phyloP scores from a whole-genome alignment of 345 rosid genomes.

The Mallotus nudiflorus region DNA sequence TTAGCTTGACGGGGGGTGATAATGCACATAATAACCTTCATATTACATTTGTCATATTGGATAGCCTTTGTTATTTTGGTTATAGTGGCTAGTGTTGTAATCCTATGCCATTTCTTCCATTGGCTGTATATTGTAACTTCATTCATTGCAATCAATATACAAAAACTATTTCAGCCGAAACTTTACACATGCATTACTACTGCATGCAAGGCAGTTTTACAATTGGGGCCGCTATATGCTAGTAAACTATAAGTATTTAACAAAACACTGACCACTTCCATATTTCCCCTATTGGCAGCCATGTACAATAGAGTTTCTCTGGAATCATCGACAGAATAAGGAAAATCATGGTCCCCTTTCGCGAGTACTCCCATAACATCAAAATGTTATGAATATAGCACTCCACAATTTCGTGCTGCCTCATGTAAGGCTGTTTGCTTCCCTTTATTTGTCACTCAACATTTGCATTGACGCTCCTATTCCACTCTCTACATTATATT shows the following conservation, averaged over 20 bases:
- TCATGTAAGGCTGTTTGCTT: constrained; percentile 28
- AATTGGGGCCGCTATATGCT: constrained; percentile 17
- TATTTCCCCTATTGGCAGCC: constrained; percentile 19
- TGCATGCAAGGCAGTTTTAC: constrained; percentile 26
- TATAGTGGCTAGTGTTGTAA: no score
- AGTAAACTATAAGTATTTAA: not conserved
- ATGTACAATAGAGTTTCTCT: constrained; percentile 26
- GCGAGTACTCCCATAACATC: constrained; percentile 13
- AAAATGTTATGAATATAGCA: no score
- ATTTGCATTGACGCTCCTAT: not conserved
- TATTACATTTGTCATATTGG: no score
- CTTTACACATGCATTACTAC: not conserved
- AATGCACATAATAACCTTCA: no score
- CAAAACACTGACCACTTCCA: not conserved
- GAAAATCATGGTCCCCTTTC: not conserved
- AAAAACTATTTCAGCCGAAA: no score
- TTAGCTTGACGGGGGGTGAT: no score
- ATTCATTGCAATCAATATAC: no score
- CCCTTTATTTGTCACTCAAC: constrained; percentile 6
- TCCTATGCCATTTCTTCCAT: no score
- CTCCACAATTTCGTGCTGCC: constrained; percentile 15
- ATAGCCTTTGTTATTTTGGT: no score
- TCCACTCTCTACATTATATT: not conserved
- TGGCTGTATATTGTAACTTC: no score
- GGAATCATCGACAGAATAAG: not conserved